Evolutionary conservation across 2,329 filamentous ascomycete genomes (phyloP), one percentile per base, ranked within the genome.

Genomic region (Fusarium tanahbumbuense): DNA sequence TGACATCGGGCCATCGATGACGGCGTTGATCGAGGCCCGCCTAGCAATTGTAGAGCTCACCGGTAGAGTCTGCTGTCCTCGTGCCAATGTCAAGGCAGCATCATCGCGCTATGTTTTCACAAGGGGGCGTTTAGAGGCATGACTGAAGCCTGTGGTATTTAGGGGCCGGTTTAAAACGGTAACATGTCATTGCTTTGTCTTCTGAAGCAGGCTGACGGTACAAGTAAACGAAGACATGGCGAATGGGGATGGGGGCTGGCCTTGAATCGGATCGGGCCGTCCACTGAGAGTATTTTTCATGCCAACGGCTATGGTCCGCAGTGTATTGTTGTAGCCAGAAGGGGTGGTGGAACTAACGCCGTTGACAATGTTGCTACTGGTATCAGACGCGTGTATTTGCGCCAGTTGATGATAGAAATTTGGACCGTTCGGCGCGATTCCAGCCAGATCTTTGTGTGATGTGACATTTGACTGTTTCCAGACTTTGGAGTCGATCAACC

Each of bases 401-500:
- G 64, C 65, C 53, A 50, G 41, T 56, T 50, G 67, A 64, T 56
- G 32, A 63, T 56, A 48, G 27, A 47, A 50, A 60, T 28, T 64
- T 68, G 53, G 48, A 55, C 66, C 61, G 57, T 65, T 73, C 72
- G 69, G 69, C 46, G 61, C 40, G 65, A 72, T 74, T 71, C 71
- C 74, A 84, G 82, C 67, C 73, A 83, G 83, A 86, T 86, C 83
- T 84, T 55, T 76, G 74, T 76, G 54, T 56, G 60, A 75, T 83
- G 84, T 86, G 78, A 74, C 76, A 85, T 81, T 81, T 84, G 83
- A 85, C 80, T 79, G 73, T 78, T 84, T 80, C 81, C 49, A 76
- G 77, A 76, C 72, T 72, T 75, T 72, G 48, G 66, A 71, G 75
- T 68, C 61, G 64, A 64, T 60, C 57, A 65, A 54, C 48, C 56